A percentile compares a stretch with the other conserved stretches of the same genome.
These are phyloP conservation scores for Xenosphaeropsis pyriputrescens DNA, from an alignment of 2,329 filamentous ascomycete species.

Conservation along the genomic window DNA sequence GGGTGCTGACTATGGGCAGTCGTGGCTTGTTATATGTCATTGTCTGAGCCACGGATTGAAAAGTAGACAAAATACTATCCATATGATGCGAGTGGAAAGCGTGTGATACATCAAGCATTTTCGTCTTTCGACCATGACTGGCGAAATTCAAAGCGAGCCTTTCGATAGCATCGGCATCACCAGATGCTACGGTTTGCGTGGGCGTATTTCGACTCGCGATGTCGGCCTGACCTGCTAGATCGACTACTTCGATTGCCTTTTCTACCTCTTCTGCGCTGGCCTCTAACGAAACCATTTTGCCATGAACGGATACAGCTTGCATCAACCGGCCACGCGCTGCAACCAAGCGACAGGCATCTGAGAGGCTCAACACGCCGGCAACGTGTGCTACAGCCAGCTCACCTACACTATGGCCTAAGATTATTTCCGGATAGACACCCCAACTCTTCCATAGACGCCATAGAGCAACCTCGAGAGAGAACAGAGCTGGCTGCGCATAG, in stretches of 20 bases:
- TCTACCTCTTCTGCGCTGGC: conserved; percentile 29
- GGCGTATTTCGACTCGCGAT: conserved; percentile 61
- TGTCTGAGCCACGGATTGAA: too few species aligned
- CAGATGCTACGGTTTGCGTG: conserved; percentile 54
- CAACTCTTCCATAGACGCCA: conserved; percentile 36
- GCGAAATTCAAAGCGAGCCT: conserved; percentile 30
- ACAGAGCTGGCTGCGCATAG: conserved; percentile 29
- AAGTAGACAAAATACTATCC: conserved; percentile 42
- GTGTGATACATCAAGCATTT: conserved; percentile 45
- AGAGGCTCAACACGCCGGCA: conserved; percentile 53
- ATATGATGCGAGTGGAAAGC: conserved; percentile 52
- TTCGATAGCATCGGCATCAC: conserved; percentile 36
- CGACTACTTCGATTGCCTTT: conserved; percentile 29
- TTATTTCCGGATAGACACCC: conserved; percentile 35
- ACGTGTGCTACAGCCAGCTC: conserved; percentile 35
- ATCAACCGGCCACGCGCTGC: conserved; percentile 51
- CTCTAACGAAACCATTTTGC: conserved; percentile 52
- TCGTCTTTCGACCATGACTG: conserved; percentile 37
- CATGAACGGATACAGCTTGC: conserved; percentile 45
- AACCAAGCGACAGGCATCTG: conserved; percentile 57
- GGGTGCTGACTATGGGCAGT: too few species aligned
- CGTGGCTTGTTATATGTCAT: too few species aligned
- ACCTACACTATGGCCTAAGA: conserved; percentile 48
- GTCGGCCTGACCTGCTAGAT: conserved; percentile 28
- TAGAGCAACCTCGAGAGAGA: conserved; percentile 36